phyloP scores from a whole-genome alignment of 176 grass and related monocot species.

The Lolium rigidum region DNA sequence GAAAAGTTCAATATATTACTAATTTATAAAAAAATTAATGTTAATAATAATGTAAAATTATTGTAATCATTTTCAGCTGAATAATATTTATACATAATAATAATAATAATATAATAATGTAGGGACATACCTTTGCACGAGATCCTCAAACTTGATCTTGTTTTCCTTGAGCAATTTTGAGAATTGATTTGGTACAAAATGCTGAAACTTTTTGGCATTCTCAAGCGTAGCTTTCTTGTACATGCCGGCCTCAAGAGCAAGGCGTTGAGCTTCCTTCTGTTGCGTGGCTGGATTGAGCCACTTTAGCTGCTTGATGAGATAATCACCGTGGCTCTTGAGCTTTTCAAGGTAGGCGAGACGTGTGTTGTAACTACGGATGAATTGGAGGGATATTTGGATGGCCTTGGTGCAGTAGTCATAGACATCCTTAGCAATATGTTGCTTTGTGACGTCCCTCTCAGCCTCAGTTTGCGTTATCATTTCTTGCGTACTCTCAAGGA shows the following conservation, averaged over 20 bases:
- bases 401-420: not conserved
- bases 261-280: not conserved
- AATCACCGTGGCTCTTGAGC: not conserved
- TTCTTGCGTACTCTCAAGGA: not conserved
- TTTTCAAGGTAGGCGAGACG: conserved; percentile 10
- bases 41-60: not conserved
- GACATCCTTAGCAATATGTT: not conserved
- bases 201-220: conserved; percentile 3
- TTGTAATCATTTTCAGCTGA: not conserved
- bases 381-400: not conserved
- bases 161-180: conserved; percentile 12
- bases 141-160: not conserved
- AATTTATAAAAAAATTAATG: not conserved
- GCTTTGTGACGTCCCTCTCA: not conserved
- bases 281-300: conserved; percentile 16
- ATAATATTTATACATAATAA: not conserved
- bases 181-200: conserved; percentile 22
- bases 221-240: not conserved
- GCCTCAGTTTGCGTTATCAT: not conserved
- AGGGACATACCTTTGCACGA: conserved; percentile 3
- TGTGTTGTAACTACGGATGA: conserved; percentile 16
- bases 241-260: conserved; percentile 11
- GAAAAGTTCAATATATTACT: not conserved
- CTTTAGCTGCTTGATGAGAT: not conserved
- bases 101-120: not conserved